Evolutionary conservation across 768 basidiomycete species (phyloP).

Genomic region (Russula abietina): DNA sequence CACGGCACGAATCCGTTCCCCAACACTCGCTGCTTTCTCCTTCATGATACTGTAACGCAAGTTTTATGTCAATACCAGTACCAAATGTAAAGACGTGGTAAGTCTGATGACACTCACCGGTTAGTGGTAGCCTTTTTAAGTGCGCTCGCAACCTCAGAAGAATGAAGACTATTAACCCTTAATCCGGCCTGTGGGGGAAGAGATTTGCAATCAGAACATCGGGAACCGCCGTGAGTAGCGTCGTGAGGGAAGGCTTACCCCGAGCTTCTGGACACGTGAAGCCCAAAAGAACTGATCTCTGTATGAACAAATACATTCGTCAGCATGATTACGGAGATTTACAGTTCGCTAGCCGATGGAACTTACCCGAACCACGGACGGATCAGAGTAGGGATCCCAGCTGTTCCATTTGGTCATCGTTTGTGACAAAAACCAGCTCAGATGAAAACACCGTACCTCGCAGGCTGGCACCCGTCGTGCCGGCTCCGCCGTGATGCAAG

Average conservation of each 20-base stretch:
- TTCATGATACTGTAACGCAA: constrained; percentile 43
- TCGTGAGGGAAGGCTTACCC: constrained; percentile 34
- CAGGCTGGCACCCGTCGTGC: constrained; percentile 63
- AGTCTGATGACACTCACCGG: constrained; percentile 34
- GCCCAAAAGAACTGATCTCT: constrained; percentile 63
- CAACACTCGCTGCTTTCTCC: constrained; percentile 49
- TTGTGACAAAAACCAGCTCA: not conserved
- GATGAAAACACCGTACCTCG: constrained; percentile 31
- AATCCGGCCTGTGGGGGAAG: constrained; percentile 40
- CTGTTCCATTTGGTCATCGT: constrained; percentile 22
- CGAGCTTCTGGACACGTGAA: constrained; percentile 54
- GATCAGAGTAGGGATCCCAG: constrained; percentile 61
- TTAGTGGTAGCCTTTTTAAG: constrained; percentile 50
- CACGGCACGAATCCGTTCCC: constrained; percentile 41
- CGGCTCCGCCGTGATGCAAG: constrained; percentile 65
- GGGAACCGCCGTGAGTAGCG: not conserved
- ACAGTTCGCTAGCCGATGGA: not conserved
- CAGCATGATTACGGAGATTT: constrained; percentile 15
- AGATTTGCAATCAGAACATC: not conserved
- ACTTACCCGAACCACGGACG: constrained; percentile 60
- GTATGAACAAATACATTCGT: not conserved
- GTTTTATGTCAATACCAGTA: not conserved
- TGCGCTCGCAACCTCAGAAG: constrained; percentile 47
- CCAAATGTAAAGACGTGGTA: not conserved
- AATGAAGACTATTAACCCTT: constrained; percentile 42